These are phyloP conservation scores for Diaporthe batatas DNA, from an alignment of 2,329 filamentous ascomycete species.

Conservation along the genomic window DNA sequence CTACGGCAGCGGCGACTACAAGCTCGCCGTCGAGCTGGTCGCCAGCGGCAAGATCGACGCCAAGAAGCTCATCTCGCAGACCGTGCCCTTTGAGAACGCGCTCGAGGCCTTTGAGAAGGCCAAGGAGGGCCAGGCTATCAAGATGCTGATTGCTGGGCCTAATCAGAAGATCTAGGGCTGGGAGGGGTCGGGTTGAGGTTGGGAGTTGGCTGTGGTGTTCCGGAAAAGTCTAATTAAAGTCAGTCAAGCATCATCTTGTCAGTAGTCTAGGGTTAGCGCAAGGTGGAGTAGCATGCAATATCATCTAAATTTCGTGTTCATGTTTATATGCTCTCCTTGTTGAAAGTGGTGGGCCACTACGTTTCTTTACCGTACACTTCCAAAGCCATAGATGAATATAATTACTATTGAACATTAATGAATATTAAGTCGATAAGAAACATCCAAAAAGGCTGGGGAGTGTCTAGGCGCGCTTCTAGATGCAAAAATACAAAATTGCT, in stretches of 20 bases:
- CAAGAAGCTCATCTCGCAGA: constrained; percentile 83
- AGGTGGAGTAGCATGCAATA: too few relatives aligned
- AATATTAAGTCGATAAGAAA: too few relatives aligned
- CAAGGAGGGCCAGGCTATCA: constrained; percentile 83
- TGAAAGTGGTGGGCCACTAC: too few relatives aligned
- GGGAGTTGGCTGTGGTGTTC: not conserved
- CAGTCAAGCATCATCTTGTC: not conserved
- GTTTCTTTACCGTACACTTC: too few relatives aligned
- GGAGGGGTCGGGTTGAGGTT: not conserved
- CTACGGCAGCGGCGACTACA: constrained; percentile 90
- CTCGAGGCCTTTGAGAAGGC: constrained; percentile 90
- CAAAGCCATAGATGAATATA: too few relatives aligned
- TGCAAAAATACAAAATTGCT: constrained; percentile 46
- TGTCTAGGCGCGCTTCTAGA: too few relatives aligned
- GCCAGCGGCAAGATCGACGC: constrained; percentile 79
- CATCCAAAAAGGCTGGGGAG: too few relatives aligned
- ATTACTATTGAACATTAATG: too few relatives aligned
- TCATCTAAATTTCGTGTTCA: too few relatives aligned
- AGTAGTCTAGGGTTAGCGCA: not conserved
- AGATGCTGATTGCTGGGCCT: constrained; percentile 76
- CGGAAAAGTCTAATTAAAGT: not conserved
- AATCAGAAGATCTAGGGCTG: constrained; percentile 66
- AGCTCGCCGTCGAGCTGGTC: constrained; percentile 83
- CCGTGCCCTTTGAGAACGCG: constrained; percentile 84
- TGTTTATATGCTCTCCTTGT: too few relatives aligned